Conservation (phyloP, 306 rosid genomes). For the Castanea sativa region DNA sequence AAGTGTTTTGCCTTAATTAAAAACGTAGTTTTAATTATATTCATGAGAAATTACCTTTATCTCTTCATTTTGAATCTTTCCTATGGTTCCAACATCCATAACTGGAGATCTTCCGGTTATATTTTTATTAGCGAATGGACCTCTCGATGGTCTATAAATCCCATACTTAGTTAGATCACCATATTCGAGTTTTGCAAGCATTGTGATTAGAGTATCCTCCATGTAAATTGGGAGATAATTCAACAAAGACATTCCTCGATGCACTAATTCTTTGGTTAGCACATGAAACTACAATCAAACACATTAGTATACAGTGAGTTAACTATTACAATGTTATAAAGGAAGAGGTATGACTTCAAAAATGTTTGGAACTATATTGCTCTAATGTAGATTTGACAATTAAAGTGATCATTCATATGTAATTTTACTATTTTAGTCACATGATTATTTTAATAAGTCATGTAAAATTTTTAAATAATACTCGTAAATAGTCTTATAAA, state of each 20-base stretch:
- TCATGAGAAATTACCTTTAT: constrained; percentile 30
- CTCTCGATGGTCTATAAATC: constrained; percentile 32
- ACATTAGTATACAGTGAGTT: not conserved
- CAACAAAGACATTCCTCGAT: constrained; percentile 33
- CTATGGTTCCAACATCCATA: constrained; percentile 50
- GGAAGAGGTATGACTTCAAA: no score
- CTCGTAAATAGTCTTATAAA: no score
- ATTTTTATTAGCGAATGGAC: constrained; percentile 44
- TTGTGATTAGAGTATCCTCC: constrained; percentile 27
- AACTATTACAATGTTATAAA: no score
- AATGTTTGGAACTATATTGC: no score
- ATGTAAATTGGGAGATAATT: constrained; percentile 9
- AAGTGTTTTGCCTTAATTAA: no score
- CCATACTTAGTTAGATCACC: constrained; percentile 44
- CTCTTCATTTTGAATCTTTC: constrained; percentile 32
- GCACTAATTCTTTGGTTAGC: constrained; percentile 34
- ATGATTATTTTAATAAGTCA: no score
- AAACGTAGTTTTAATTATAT: not conserved
- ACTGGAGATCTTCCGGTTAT: constrained; percentile 34
- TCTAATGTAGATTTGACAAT: no score
- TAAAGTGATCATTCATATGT: no score
- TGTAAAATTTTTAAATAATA: no score
- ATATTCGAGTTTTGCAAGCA: constrained; percentile 5
- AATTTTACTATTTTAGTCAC: no score
- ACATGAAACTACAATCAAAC: constrained; percentile 41